Evolutionary conservation across 1,139 yeast species (phyloP), one percentile per base, ranked within the genome.

Genomic region (Kodamaea anthophila): DNA sequence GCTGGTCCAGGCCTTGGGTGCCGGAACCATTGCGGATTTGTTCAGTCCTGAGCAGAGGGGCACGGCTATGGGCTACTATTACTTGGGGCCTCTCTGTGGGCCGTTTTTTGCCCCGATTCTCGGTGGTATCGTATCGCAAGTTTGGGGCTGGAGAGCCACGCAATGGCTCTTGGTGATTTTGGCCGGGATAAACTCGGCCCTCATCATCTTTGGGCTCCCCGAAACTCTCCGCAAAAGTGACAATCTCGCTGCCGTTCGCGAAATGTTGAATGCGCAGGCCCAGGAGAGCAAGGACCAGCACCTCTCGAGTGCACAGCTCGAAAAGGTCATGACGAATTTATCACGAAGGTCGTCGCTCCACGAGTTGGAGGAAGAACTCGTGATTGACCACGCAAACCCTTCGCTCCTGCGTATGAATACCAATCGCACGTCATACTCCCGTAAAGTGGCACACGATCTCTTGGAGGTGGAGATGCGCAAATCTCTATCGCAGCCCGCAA

Each of bases 101-200:
- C 95, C 95, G 0, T 64, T 86, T 34, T 42, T 83, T 5, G 78
- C 93, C 8, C 96, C 96, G 0, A 77, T 85, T 18, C 53, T 85
- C 26, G 94, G 94, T 30, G 93, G 95, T 37, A 76, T 78, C 2
- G 70, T 86, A 15, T 72, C 84, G 4, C 62, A 70, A 29, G 68
- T 66, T 8, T 82, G 87, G 80, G 85, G 85, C 5, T 86, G 95
- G 94, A 65, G 94, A 49, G 85, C 91, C 3, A 83, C 95, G 3
- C 93, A 82, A 47, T 86, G 94, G 93, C 74, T 83, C 33, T 58
- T 84, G 53, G 84, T 80, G 18, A 79, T 81, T 19, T 55, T 82
- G 24, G 71, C 84, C 1, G 86, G 79, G 0, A 51, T 67, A 9
- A 69, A 74, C 35, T 60, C 70, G 18, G 12, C 74, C 1, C 41